Conservation (phyloP, 1,284 basidiomycete genomes). For the Farysia itapuensis region DNA sequence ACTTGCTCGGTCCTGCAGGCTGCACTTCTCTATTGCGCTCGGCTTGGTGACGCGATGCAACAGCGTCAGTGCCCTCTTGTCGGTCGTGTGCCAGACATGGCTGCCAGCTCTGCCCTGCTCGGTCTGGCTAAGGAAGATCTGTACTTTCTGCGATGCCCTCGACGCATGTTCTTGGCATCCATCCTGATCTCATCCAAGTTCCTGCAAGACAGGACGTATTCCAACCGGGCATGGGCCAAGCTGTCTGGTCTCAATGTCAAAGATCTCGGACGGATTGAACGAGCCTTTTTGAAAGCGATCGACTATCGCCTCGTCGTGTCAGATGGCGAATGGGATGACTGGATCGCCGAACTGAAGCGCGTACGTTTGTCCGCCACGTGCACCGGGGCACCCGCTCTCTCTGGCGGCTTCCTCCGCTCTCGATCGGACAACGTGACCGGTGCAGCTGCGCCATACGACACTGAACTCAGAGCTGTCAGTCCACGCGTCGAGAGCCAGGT, state of each 20-base stretch:
- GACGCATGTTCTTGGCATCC: constrained; percentile 82
- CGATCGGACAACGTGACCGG: constrained; percentile 33
- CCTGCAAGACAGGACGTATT: constrained; percentile 87
- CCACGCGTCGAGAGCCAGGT: constrained; percentile 21
- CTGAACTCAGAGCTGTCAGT: constrained; percentile 30
- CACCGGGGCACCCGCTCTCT: not conserved
- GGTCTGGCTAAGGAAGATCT: constrained; percentile 30
- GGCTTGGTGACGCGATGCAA: constrained; percentile 25
- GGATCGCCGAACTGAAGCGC: constrained; percentile 43
- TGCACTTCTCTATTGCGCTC: constrained; percentile 52
- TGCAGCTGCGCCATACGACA: constrained; percentile 23
- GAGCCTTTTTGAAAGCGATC: constrained; percentile 61
- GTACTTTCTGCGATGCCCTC: constrained; percentile 66
- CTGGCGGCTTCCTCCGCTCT: constrained; percentile 13
- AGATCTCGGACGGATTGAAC: constrained; percentile 62
- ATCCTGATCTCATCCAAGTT: constrained; percentile 88
- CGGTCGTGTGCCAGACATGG: constrained; percentile 2
- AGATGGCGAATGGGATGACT: constrained; percentile 44
- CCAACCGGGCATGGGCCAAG: constrained; percentile 84
- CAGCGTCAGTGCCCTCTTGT: not conserved
- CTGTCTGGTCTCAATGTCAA: constrained; percentile 61
- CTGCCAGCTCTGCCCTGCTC: constrained; percentile 17
- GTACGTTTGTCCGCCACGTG: constrained; percentile 4
- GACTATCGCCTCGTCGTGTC: constrained; percentile 61
- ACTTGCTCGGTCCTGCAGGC: constrained; percentile 56